These are phyloP conservation scores for Hypoxylon rickii DNA, from an alignment of 495 filamentous ascomycete genomes.

Conservation along the genomic window DNA sequence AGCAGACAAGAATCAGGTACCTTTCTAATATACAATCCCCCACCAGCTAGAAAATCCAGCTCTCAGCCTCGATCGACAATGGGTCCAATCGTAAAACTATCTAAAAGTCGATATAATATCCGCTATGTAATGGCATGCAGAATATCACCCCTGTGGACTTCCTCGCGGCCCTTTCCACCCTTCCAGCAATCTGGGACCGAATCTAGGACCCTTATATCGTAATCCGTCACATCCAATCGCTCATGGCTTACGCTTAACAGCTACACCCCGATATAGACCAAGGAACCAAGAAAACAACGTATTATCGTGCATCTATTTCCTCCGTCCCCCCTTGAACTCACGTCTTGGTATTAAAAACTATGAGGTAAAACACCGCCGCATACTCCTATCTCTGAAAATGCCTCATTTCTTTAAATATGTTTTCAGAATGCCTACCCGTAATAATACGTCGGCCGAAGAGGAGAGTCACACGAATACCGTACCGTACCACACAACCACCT, in stretches of 20 bases:
- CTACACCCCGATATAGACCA: no score
- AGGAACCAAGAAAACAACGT: no score
- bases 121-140: slow-evolving; percentile 6
- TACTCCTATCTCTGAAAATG: background rate
- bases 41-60: no score
- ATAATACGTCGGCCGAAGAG: no score
- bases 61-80: slow-evolving; percentile 17
- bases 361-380: slow-evolving; percentile 17
- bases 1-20: no score
- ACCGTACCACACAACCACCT: no score
- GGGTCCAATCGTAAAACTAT: slow-evolving; percentile 8
- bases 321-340: background rate
- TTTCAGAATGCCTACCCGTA: no score
- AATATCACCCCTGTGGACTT: background rate
- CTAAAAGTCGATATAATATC: background rate
- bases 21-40: no score
- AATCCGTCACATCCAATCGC: background rate
- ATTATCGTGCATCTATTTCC: no score
- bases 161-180: slow-evolving; percentile 7
- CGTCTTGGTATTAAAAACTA: slow-evolving; percentile 1
- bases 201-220: slow-evolving; percentile 10
- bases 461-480: no score
- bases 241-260: background rate
- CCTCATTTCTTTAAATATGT: slow-evolving; percentile 2
- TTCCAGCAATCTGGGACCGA: slow-evolving; percentile 23